Conservation (phyloP, 2,329 filamentous ascomycete species). For the Ceratocystis eucalypticola region DNA sequence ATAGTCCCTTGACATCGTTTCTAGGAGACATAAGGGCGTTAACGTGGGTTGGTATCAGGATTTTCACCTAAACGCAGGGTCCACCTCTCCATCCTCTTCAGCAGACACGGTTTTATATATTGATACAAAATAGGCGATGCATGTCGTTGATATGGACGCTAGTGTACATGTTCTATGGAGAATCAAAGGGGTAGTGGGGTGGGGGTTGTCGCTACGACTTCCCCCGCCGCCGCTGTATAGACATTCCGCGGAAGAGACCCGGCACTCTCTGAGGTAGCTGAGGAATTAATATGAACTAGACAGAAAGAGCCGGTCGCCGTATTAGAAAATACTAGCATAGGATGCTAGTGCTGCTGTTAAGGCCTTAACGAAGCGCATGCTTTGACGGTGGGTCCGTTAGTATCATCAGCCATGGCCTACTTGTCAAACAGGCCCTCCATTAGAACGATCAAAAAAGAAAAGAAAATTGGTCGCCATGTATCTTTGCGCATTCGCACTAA, state of each 20-base stretch:
- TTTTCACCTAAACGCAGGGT: slow-evolving; percentile 10
- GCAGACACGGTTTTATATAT: slow-evolving; percentile 3
- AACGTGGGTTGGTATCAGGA: slow-evolving; percentile 7
- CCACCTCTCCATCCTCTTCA: slow-evolving; percentile 8
- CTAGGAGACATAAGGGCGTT: neutral
- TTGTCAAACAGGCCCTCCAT: neutral
- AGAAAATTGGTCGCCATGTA: neutral
- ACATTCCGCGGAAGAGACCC: neutral
- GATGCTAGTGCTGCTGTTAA: slow-evolving; percentile 2
- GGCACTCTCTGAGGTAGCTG: neutral
- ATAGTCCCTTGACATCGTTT: neutral
- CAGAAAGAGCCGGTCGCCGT: neutral
- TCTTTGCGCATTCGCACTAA: neutral
- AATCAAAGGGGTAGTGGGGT: slow-evolving; percentile 10
- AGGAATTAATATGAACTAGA: neutral
- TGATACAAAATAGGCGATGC: neutral
- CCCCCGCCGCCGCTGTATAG: neutral
- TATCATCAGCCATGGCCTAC: neutral
- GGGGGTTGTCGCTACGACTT: neutral
- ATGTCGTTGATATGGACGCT: neutral
- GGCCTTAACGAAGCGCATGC: neutral
- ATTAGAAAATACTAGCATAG: neutral
- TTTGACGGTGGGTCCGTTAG: slow-evolving; percentile 7
- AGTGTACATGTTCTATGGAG: neutral
- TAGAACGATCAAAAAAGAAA: neutral